phyloP scores from a whole-genome alignment of 31 red algal genomes.

The Asparagopsis taxiformis region DNA sequence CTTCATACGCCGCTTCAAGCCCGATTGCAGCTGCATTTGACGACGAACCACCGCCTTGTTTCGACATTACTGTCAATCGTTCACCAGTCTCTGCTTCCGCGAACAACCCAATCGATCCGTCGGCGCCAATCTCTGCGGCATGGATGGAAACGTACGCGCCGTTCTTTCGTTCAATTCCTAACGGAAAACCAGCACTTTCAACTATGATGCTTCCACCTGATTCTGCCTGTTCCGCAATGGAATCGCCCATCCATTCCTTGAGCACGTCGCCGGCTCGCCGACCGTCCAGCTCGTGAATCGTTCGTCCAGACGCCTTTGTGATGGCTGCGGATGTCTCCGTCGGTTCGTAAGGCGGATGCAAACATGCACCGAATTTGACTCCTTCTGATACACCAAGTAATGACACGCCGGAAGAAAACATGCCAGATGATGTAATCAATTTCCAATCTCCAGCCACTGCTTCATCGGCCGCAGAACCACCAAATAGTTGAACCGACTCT shows the following conservation, averaged over 20 bases:
- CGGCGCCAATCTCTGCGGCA: slow-evolving; percentile 32
- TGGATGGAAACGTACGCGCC: slow-evolving; percentile 37
- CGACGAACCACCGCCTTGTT: slow-evolving; percentile 25
- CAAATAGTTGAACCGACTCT: slow-evolving; percentile 29
- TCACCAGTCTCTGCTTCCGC: slow-evolving; percentile 49
- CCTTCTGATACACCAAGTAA: slow-evolving; percentile 33
- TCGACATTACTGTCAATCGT: slow-evolving; percentile 21
- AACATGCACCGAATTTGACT: slow-evolving; percentile 31
- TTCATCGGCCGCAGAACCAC: slow-evolving; percentile 60
- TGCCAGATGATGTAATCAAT: slow-evolving; percentile 7
- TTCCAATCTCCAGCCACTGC: slow-evolving; percentile 45
- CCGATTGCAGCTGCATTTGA: slow-evolving; percentile 36
- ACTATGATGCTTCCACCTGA: slow-evolving; percentile 37
- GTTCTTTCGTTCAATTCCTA: slow-evolving; percentile 13
- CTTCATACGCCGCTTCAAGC: slow-evolving; percentile 32
- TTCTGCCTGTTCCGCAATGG: slow-evolving; percentile 17
- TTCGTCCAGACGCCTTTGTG: slow-evolving; percentile 23
- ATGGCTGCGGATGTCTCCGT: slow-evolving; percentile 11
- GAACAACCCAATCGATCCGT: slow-evolving; percentile 46
- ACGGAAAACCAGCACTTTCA: slow-evolving; percentile 30
- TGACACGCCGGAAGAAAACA: slow-evolving; percentile 12
- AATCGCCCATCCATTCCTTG: slow-evolving; percentile 44
- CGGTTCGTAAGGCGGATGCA: slow-evolving; percentile 35
- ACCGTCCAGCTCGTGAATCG: slow-evolving; percentile 42
- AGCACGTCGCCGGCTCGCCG: slow-evolving; percentile 26